phyloP scores from a whole-genome alignment of 495 filamentous ascomycete species.

The Hamigera avellanea region DNA sequence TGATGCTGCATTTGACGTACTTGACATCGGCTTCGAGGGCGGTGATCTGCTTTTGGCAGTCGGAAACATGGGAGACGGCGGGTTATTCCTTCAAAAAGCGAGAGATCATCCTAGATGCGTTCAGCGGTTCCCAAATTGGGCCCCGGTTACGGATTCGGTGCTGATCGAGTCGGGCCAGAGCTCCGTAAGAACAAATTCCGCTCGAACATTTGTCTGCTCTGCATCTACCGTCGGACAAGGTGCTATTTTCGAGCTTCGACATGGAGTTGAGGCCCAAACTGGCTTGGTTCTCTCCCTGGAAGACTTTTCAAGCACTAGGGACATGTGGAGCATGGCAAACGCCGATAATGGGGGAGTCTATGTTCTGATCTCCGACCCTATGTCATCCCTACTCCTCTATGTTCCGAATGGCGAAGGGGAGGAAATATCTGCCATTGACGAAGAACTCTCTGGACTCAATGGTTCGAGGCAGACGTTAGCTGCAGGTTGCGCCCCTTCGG shows the following conservation, averaged over 20 bases:
- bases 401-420: conserved; percentile 20
- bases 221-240: conserved; percentile 36
- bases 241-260: conserved; percentile 56
- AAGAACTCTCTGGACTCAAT: conserved; percentile 34
- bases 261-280: conserved; percentile 59
- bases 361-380: conserved; percentile 27
- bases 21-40: conserved; percentile 37
- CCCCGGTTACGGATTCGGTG: conserved; percentile 63
- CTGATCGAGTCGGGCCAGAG: conserved; percentile 23
- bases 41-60: conserved; percentile 70
- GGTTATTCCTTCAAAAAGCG: conserved; percentile 56
- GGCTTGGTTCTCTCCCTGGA: conserved; percentile 39
- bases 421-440: conserved; percentile 29
- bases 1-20: conserved; percentile 33
- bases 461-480: conserved; percentile 43
- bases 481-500: conserved; percentile 26
- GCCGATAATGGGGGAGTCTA: conserved; percentile 24
- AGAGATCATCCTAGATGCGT: conserved; percentile 37
- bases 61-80: conserved; percentile 73
- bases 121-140: conserved; percentile 69
- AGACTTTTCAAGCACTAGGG: conserved; percentile 21
- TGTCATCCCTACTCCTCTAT: conserved; percentile 27
- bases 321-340: conserved; percentile 41
- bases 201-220: conserved; percentile 31
- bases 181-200: conserved; percentile 1